phyloP scores from a whole-genome alignment of 192 early-diverging fungal genomes.

The Coemansia sp. region DNA sequence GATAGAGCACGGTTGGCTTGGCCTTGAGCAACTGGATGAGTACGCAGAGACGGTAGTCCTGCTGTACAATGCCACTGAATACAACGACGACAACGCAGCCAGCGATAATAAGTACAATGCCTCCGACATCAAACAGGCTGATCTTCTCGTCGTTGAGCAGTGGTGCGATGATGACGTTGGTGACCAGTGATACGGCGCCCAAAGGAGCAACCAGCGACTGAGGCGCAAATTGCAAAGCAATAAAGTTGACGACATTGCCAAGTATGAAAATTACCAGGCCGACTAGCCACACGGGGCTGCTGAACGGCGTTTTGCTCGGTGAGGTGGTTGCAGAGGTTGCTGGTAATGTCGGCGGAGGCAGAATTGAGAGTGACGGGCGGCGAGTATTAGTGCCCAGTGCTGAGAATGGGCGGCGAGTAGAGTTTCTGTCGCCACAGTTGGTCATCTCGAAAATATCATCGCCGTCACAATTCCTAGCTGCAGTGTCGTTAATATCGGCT shows the following conservation, averaged over 20 bases:
- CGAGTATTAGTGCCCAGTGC: neutral
- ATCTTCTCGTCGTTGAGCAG: constrained; percentile 73
- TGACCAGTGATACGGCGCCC: constrained; percentile 77
- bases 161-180: constrained; percentile 78
- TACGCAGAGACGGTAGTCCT: constrained; percentile 73
- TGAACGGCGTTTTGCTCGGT: constrained; percentile 24
- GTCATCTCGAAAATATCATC: constrained; percentile 8
- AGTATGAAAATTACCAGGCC: constrained; percentile 72
- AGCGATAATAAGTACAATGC: constrained; percentile 72
- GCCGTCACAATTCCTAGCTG: neutral
- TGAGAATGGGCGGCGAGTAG: neutral
- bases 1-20: constrained; percentile 65
- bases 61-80: constrained; percentile 62
- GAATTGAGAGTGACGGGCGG: neutral
- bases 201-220: constrained; percentile 80
- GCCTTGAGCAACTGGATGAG: constrained; percentile 68
- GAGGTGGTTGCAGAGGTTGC: neutral
- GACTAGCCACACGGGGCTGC: constrained; percentile 59
- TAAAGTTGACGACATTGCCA: constrained; percentile 72
- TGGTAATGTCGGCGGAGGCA: neutral
- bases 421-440: neutral
- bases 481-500: neutral
- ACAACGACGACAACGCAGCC: constrained; percentile 74
- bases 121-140: constrained; percentile 66
- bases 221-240: constrained; percentile 77